These are phyloP conservation scores for Moesziomyces parantarcticus DNA, from an alignment of 1,284 basidiomycete species.

Conservation along the genomic window DNA sequence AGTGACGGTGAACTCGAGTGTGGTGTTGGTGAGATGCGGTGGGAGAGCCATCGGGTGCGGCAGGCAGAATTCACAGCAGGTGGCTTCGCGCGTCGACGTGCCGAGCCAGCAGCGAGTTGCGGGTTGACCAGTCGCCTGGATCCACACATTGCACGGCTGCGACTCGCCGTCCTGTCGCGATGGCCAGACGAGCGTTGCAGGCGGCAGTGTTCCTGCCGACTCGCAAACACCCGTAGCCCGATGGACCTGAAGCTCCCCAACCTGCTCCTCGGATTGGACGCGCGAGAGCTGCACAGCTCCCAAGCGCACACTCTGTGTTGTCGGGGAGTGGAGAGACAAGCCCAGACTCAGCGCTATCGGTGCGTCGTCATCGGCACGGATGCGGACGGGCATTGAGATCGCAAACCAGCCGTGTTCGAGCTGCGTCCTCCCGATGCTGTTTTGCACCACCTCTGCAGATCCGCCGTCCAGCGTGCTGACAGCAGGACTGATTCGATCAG, in stretches of 20 bases:
- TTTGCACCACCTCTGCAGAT: background rate
- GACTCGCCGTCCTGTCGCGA: background rate
- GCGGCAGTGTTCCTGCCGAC: background rate
- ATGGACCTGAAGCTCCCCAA: constrained; percentile 4
- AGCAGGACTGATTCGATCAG: background rate
- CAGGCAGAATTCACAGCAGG: constrained; percentile 23
- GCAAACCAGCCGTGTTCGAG: constrained; percentile 12
- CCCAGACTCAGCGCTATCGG: constrained; percentile 12
- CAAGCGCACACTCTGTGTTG: background rate
- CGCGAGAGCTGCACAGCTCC: constrained; percentile 22
- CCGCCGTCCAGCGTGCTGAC: background rate
- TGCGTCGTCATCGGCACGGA: background rate
- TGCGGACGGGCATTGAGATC: background rate
- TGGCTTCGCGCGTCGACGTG: constrained; percentile 42
- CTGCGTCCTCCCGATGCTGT: background rate
- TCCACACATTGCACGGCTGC: constrained; percentile 27
- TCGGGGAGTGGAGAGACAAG: background rate
- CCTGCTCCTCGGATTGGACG: background rate
- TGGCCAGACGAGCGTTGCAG: constrained; percentile 11
- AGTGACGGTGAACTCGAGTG: constrained; percentile 21
- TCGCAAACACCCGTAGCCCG: constrained; percentile 5
- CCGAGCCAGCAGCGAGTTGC: constrained; percentile 27
- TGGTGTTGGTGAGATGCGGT: background rate
- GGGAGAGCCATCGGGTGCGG: constrained; percentile 9
- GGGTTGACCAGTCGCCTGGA: constrained; percentile 12